Conservation (phyloP, 495 filamentous ascomycete genomes). For the Platismatia glauca region DNA sequence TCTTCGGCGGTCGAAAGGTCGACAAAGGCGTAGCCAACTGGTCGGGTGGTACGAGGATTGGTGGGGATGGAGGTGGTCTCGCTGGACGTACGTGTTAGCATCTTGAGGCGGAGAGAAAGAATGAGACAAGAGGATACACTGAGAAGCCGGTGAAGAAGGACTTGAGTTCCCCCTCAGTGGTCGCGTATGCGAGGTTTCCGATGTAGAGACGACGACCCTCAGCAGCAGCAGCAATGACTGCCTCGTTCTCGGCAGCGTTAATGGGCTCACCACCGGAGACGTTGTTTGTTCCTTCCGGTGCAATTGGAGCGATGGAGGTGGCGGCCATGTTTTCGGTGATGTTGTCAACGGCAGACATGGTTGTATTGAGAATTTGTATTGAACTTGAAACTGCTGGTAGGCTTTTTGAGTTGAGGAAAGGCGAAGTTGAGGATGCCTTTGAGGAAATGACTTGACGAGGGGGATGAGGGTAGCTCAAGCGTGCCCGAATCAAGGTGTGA, state of each 20-base stretch:
- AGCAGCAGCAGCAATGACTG: constrained; percentile 90
- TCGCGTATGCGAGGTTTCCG: constrained; percentile 99
- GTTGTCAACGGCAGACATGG: constrained; percentile 51
- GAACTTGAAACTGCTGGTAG: constrained; percentile 23
- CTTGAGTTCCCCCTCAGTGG: constrained; percentile 98
- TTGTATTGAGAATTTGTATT: constrained; percentile 36
- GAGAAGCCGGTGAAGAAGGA: constrained; percentile 97
- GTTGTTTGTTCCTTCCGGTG: constrained; percentile 52
- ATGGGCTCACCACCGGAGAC: constrained; percentile 64
- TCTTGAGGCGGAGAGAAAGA: background rate
- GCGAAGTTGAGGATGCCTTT: constrained; percentile 37
- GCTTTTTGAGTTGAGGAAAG: constrained; percentile 30
- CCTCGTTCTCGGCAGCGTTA: constrained; percentile 63
- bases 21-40: constrained; percentile 98
- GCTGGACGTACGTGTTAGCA: constrained; percentile 40
- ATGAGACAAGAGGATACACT: constrained; percentile 50
- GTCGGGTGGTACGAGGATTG: constrained; percentile 96
- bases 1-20: constrained; percentile 90
- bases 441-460: constrained; percentile 46
- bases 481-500: constrained; percentile 62
- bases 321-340: constrained; percentile 42
- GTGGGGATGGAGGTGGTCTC: constrained; percentile 97
- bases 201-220: constrained; percentile 99
- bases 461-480: constrained; percentile 63
- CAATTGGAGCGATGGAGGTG: constrained; percentile 46